Evolutionary conservation across 2,329 filamentous ascomycete species (phyloP).

Genomic region (Colletotrichum sansevieriae): DNA sequence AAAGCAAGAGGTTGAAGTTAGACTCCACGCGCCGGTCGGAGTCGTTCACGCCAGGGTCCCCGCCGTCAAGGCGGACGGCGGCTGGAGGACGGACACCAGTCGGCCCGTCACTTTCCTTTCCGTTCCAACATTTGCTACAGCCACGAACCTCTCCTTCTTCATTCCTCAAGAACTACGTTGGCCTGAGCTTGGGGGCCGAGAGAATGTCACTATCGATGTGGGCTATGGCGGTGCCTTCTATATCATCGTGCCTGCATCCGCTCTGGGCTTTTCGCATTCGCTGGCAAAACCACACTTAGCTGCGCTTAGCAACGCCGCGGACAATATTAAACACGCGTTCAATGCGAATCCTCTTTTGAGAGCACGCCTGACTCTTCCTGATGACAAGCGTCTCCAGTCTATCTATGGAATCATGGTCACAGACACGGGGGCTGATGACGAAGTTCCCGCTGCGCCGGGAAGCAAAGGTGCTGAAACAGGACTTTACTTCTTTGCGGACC

Average conservation of each 20-base stretch:
- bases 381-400: conserved; percentile 50
- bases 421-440: conserved; percentile 44
- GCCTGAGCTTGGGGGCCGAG: conserved; percentile 51
- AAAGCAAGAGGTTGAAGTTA: conserved; percentile 47
- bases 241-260: conserved; percentile 51
- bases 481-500: conserved; percentile 59
- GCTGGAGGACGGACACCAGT: conserved; percentile 51
- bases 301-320: conserved; percentile 49
- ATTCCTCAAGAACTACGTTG: conserved; percentile 51
- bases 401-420: conserved; percentile 57
- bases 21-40: conserved; percentile 60
- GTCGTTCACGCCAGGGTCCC: conserved; percentile 57
- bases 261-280: conserved; percentile 54
- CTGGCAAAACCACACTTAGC: conserved; percentile 48
- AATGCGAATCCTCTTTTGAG: conserved; percentile 42
- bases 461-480: conserved; percentile 54
- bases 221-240: conserved; percentile 61
- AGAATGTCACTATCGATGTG: conserved; percentile 50
- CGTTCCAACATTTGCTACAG: conserved; percentile 56
- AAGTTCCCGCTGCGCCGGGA: conserved; percentile 22
- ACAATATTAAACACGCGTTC: conserved; percentile 48
- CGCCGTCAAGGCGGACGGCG: conserved; percentile 41
- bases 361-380: conserved; percentile 43
- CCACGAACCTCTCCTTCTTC: conserved; percentile 47
- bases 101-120: conserved; percentile 56